Conservation (phyloP, 371 early-diverging fungal genomes). For the Circinella minor region DNA sequence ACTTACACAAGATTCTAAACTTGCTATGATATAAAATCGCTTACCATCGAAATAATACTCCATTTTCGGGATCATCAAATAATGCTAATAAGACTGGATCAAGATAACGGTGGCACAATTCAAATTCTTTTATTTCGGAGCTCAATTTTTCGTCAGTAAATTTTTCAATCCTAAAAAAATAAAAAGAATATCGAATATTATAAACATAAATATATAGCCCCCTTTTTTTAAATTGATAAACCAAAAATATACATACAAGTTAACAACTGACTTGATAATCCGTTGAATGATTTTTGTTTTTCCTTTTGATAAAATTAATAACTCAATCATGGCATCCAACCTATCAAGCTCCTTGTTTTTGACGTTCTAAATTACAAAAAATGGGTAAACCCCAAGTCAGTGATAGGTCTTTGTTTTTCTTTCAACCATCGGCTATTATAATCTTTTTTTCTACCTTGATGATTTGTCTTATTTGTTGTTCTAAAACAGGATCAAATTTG, state of each 20-base stretch:
- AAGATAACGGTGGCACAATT: slow-evolving; percentile 10
- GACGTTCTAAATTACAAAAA: neutral
- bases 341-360: neutral
- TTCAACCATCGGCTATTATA: no score
- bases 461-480: no score
- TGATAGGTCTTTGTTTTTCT: no score
- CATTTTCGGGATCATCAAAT: slow-evolving; percentile 9
- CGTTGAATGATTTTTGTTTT: neutral
- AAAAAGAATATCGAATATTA: neutral
- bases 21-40: neutral
- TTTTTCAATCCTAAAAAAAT: neutral
- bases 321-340: neutral
- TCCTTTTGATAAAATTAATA: neutral
- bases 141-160: neutral
- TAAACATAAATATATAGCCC: neutral
- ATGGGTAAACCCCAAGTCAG: no score
- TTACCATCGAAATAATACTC: slow-evolving; percentile 13
- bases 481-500: no score
- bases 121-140: neutral
- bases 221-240: neutral
- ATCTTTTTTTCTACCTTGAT: no score
- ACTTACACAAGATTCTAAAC: no score
- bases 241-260: neutral
- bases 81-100: slow-evolving; percentile 6
- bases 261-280: neutral